Evolutionary conservation across 441 rosid genomes (phyloP), one percentile per base, ranked within the genome.

Genomic region (Raphanus hybrid): DNA sequence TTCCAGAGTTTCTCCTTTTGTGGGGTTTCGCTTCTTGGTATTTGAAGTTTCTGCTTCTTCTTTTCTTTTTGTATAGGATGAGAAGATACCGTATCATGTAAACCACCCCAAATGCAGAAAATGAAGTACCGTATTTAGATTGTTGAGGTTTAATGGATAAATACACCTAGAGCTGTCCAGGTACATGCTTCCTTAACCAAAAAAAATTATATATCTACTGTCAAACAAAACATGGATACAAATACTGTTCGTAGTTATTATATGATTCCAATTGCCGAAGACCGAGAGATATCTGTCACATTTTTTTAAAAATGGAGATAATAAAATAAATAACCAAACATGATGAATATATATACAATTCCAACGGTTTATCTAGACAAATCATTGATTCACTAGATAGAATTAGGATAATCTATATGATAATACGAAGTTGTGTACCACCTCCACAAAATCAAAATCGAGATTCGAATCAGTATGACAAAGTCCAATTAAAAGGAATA

Each of bases 21-120:
- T 59, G 26, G 35, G 35, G 35, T 3, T 14, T 14, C 2, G 37
- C 52, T 34, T 27, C 48, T 80, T 76, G 81, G 77, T 66, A 75
- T 74, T 85, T 83, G 10, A 78, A 80, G 80, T 82, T 77, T 77
- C 70, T 80, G 80, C 55, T 14, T 7, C 39, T 27, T 43, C 0
- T 50, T 77, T 23, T 0, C 34, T 18, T 16, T 16, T 16, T 16
- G 18, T 16, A 16, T 16, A 16, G 18, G 18, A 16, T 16, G 18
- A 16, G 18, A 16, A 16, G 18, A 16, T 16, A 16, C 18, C 18
- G 18, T 16, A 16, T 16, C 18, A 16, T 18, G 87, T 86, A 68
- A 71, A 72, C 71, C 2, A 50, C 71, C 39, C 23, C 10, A 71
- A 66, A 72, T 23, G 59, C 81, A 67, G 26, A 60, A 43, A 48